Evolutionary conservation across 1,139 yeast species (phyloP), one percentile per base, ranked within the genome.

Genomic region (Suhomyces guaymorum): DNA sequence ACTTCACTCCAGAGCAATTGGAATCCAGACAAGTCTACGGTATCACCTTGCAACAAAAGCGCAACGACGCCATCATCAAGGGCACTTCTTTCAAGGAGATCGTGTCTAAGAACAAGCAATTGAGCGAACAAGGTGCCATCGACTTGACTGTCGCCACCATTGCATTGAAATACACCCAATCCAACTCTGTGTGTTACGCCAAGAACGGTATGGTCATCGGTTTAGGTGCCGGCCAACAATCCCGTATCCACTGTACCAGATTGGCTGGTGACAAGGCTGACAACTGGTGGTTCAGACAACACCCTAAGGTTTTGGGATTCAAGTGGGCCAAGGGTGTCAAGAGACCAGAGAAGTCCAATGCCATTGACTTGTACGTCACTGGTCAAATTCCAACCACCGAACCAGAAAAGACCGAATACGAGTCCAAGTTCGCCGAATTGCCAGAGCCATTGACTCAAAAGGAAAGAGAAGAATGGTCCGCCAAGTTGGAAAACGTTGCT

Each of bases 281-380:
- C 66, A 89, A 88, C 77, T 92, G 97, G 97, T 92, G 98, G 98
- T 77, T 92, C 59, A 85, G 98, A 75, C 97, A 92, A 66, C 97
- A 92, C 65, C 97, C 97, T 52, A 80, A 74, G 60, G 98, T 92
- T 14, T 71, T 92, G 41, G 94, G 73, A 15, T 84, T 92, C 78
- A 79, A 90, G 71, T 92, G 97, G 97, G 95, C 96, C 48, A 87
- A 88, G 73, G 97, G 97, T 57, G 87, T 86, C 52, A 92, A 92
- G 79, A 87, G 97, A 72, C 97, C 98, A 49, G 98, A 92, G 63
- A 92, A 92, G 78, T 85, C 96, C 40, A 92, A 92, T 59, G 98
- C 97, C 40, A 92, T 92, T 63, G 98, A 92, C 64, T 75, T 94
- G 62, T 92, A 60, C 58, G 97, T 92, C 32, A 81, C 96, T 23